A percentile compares a stretch with the other conserved stretches of the same genome.
phyloP scores from a whole-genome alignment of 352 stramenopile species.

The Globisporangium recalcitrans region DNA sequence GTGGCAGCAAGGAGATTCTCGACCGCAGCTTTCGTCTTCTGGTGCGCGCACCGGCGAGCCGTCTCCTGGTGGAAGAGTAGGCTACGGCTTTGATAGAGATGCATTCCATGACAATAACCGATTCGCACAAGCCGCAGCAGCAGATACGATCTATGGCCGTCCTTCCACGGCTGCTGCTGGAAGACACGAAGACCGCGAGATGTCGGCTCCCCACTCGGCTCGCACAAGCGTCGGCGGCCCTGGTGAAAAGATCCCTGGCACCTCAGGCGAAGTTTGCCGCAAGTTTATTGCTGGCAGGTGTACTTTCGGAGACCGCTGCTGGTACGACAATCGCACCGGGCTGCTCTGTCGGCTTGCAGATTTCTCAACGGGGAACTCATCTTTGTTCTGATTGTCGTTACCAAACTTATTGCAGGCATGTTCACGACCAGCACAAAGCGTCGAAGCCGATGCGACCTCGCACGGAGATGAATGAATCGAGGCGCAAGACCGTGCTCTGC shows the following conservation, averaged over 20 bases:
- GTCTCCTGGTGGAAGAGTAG: conserved; percentile 2
- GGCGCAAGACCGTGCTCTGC: conserved; percentile 76
- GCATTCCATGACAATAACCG: conserved; percentile 14
- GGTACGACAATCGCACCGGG: conserved; percentile 39
- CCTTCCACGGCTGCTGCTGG: background rate
- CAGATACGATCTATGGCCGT: background rate
- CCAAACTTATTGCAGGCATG: conserved; percentile 30
- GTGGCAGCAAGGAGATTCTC: background rate
- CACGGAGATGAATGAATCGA: conserved; percentile 36
- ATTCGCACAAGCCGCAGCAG: conserved; percentile 6
- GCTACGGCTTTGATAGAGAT: conserved; percentile 12
- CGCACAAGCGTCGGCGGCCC: background rate
- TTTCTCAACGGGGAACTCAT: conserved; percentile 10
- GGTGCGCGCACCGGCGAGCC: background rate
- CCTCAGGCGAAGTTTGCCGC: conserved; percentile 62
- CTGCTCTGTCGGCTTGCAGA: background rate
- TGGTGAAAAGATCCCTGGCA: conserved; percentile 30
- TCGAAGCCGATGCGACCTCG: conserved; percentile 13
- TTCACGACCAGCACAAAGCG: conserved; percentile 36
- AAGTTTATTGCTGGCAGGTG: conserved; percentile 67
- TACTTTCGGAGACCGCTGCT: conserved; percentile 77
- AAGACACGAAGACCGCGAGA: conserved; percentile 10
- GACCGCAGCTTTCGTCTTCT: background rate
- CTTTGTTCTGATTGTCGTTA: background rate
- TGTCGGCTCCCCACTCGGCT: conserved; percentile 15